A percentile compares a stretch with the other conserved stretches of the same genome.
phyloP scores from a whole-genome alignment of 2,329 filamentous ascomycete genomes.

The Colletotrichum spinosum region DNA sequence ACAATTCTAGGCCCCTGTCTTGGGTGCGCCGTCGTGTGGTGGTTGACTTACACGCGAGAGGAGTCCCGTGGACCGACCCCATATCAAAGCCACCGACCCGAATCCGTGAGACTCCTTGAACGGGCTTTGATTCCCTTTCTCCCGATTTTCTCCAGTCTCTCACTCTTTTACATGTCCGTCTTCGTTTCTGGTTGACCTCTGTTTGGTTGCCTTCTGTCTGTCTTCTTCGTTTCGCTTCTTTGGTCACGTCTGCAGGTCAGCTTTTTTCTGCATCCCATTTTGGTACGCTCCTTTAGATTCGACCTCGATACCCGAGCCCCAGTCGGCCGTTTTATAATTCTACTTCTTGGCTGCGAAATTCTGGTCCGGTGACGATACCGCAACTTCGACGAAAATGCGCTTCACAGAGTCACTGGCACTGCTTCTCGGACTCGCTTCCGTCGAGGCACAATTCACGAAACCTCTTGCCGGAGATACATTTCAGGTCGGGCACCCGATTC shows the following conservation, averaged over 20 bases:
- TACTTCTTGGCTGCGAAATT: slow-evolving; percentile 6
- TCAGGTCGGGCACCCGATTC: slow-evolving; percentile 33
- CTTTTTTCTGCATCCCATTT: slow-evolving; percentile 25
- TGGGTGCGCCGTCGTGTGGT: not conserved
- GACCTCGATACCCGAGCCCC: slow-evolving; percentile 27
- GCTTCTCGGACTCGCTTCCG: slow-evolving; percentile 25
- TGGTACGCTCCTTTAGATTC: slow-evolving; percentile 25
- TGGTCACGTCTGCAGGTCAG: slow-evolving; percentile 32
- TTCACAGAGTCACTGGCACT: slow-evolving; percentile 30
- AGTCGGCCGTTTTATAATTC: slow-evolving; percentile 23
- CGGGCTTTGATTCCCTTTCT: slow-evolving; percentile 15
- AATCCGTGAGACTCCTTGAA: slow-evolving; percentile 7
- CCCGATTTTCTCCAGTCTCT: slow-evolving; percentile 26
- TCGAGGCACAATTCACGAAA: slow-evolving; percentile 38
- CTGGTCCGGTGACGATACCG: slow-evolving; percentile 4
- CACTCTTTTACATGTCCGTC: slow-evolving; percentile 29
- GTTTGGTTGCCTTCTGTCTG: slow-evolving; percentile 24
- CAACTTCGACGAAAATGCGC: slow-evolving; percentile 23
- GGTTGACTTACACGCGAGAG: slow-evolving; percentile 30
- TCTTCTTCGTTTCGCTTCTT: slow-evolving; percentile 21
- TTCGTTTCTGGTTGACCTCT: slow-evolving; percentile 31
- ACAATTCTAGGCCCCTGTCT: slow-evolving; percentile 2
- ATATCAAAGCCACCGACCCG: slow-evolving; percentile 23
- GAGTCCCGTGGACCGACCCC: not conserved
- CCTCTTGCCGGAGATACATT: slow-evolving; percentile 27